Percentiles rank a stretch among this genome's conserved stretches.
phyloP scores from a whole-genome alignment of 441 rosid genomes.

The Viola pubescens region DNA sequence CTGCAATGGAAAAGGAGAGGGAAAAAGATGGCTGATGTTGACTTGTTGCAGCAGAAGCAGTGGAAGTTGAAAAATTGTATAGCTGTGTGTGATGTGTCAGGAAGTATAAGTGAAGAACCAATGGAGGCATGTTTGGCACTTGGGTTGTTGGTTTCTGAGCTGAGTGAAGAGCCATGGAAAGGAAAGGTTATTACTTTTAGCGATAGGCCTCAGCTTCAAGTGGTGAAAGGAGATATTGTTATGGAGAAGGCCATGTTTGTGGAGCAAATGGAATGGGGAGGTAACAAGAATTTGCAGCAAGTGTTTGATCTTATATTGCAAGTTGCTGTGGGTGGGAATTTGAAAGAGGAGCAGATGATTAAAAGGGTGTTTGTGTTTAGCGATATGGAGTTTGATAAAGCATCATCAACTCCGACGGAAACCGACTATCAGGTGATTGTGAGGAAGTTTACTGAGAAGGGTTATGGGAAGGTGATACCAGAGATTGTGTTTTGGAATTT shows the following conservation, averaged over 20 bases:
- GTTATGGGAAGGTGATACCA: constrained; percentile 39
- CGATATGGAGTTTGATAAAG: constrained; percentile 12
- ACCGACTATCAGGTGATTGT: constrained; percentile 33
- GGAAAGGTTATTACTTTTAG: constrained; percentile 14
- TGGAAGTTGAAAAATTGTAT: too few relatives aligned
- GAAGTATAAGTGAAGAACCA: too few relatives aligned
- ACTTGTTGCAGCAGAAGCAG: too few relatives aligned
- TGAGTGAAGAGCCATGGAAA: constrained; percentile 20
- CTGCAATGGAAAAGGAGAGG: too few relatives aligned
- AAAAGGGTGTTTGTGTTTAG: constrained; percentile 22
- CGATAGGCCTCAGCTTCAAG: too few relatives aligned
- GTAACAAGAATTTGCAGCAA: constrained; percentile 7
- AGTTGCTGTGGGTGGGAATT: constrained; percentile 1
- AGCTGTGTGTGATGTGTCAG: too few relatives aligned
- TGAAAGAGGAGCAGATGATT: constrained; percentile 14
- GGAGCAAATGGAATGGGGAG: constrained; percentile 12
- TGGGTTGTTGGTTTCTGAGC: too few relatives aligned
- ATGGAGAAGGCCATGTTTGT: constrained; percentile 28
- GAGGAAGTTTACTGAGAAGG: constrained; percentile 34
- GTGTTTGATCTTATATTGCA: constrained; percentile 17
- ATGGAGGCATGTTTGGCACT: too few relatives aligned
- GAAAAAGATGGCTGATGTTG: too few relatives aligned
- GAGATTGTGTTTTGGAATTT: constrained; percentile 59
- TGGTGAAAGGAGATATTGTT: constrained; percentile 10
- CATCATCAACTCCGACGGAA: constrained; percentile 29